Conservation (phyloP, 1,284 basidiomycete species). For the Sphagnurus paluster region DNA sequence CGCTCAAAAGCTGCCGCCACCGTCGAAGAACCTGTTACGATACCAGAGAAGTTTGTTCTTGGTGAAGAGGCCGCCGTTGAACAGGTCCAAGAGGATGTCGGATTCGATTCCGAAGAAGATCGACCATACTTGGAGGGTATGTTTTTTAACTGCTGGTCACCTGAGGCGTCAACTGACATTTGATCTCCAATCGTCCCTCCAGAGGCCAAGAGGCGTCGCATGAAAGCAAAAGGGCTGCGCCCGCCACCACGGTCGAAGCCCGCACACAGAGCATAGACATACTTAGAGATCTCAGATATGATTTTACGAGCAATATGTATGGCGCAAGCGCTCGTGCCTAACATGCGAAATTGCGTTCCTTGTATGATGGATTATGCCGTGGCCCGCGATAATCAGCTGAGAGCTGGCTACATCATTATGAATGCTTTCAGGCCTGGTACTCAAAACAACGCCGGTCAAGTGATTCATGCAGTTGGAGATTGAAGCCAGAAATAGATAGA, state of each 20-base stretch:
- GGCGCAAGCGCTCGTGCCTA: background rate
- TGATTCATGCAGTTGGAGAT: background rate
- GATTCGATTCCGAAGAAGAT: slow-evolving; percentile 75
- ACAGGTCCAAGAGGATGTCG: slow-evolving; percentile 33
- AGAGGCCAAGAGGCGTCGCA: slow-evolving; percentile 71
- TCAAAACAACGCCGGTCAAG: too few species aligned
- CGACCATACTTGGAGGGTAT: slow-evolving; percentile 65
- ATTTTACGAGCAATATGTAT: background rate
- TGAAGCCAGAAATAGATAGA: background rate
- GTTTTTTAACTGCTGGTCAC: slow-evolving; percentile 25
- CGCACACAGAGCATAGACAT: slow-evolving; percentile 4
- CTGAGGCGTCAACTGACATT: slow-evolving; percentile 16
- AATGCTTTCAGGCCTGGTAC: background rate
- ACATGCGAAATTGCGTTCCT: slow-evolving; percentile 1
- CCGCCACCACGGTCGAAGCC: slow-evolving; percentile 49
- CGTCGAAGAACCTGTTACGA: slow-evolving; percentile 31
- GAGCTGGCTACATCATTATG: too few species aligned
- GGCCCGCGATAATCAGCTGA: slow-evolving; percentile 4
- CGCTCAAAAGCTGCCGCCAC: slow-evolving; percentile 58
- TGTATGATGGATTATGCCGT: background rate
- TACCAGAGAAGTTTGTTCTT: slow-evolving; percentile 28
- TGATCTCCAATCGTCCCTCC: slow-evolving; percentile 17
- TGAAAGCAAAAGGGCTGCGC: slow-evolving; percentile 75
- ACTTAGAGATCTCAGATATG: background rate
- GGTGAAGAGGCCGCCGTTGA: slow-evolving; percentile 30